Evolutionary conservation across 139 green algal genomes (phyloP).

Genomic region (Tetraselmis chui): DNA sequence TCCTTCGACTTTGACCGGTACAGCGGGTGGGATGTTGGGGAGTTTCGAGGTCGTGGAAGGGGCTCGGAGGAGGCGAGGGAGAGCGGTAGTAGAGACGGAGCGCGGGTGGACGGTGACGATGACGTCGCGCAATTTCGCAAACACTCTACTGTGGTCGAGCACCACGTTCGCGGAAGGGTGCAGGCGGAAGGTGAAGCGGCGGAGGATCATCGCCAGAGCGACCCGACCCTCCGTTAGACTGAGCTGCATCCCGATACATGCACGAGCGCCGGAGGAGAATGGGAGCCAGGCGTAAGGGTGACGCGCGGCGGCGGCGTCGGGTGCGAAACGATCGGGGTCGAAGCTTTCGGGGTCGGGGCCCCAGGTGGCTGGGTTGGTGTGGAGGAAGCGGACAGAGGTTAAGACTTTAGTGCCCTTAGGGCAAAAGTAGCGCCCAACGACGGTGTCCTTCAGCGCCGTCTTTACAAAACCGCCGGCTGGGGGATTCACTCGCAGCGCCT

Average conservation of each 20-base stretch:
- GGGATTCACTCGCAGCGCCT: conserved; percentile 27
- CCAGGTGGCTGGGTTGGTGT: conserved; percentile 19
- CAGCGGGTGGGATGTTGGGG: background rate
- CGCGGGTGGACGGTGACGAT: background rate
- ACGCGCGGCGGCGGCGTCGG: background rate
- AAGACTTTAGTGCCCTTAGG: conserved; percentile 13
- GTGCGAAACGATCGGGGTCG: conserved; percentile 22
- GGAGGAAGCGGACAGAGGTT: conserved; percentile 16
- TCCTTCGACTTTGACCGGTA: too few relatives aligned
- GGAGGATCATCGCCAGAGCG: conserved; percentile 8
- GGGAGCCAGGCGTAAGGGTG: conserved; percentile 12
- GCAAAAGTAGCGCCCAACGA: conserved; percentile 8
- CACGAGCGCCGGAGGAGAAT: conserved; percentile 9
- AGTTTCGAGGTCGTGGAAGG: too few relatives aligned
- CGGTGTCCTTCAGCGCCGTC: conserved; percentile 11
- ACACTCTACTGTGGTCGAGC: background rate
- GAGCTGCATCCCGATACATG: conserved; percentile 19
- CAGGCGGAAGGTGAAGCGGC: conserved; percentile 1
- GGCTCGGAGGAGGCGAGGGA: background rate
- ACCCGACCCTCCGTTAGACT: background rate
- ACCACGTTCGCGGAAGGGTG: background rate
- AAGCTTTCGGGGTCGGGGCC: conserved; percentile 6
- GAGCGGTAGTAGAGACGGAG: background rate
- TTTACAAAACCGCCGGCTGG: conserved; percentile 8
- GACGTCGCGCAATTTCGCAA: background rate